Base-by-base conservation (phyloP, 2,329 filamentous ascomycete genomes). In the Fusarium annulatum region DNA sequence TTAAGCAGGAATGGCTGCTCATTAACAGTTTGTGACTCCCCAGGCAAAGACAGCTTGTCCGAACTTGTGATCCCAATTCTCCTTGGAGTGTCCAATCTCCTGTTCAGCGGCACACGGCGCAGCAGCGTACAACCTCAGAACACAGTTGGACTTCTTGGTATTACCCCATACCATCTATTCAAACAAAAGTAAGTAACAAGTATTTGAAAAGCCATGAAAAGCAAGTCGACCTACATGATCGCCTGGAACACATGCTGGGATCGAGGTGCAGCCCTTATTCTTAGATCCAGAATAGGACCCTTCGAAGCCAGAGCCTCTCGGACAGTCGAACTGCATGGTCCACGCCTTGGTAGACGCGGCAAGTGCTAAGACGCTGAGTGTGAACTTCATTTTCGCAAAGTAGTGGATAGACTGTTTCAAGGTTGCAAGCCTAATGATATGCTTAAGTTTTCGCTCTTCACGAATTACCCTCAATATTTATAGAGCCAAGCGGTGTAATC, bases 1-100 rank as follows among this genome's bases (percentile, higher is more conserved):
- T 6, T 4, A 9, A n/a, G 19, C 14, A 9, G 10, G 3, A 3
- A 4, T 3, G 10, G 2, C 7, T 3, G 0, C 3, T 6, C 2
- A 18, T 38, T 12, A 43, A 30, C 38, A 30, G 14, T 43, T 56
- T 2, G 53, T 56, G 3, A 56, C 36, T 7, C 38, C 53, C 38
- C 53, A 56, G 0, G 38, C 26, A 21, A 23, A 43, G 2, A 56
- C 28, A 12, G 38, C 8, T 6, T 30, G 28, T 0, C 38, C 26
- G 0, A 43, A 33, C 21, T 23, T 33, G 1, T 43, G 26, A 33
- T 43, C 21, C 53, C 53, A 56, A 5, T 56, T 56, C 2, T 56
- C 19, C 28, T 43, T 45, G 0, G 53, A 43, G 1, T 30, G 21
- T 1, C 38, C 53, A 45, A 56, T 21, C 16, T 43, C 53, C 16